These are phyloP conservation scores for Cyclanthera cordifolia DNA, from an alignment of 306 rosid species.

Conservation along the genomic window DNA sequence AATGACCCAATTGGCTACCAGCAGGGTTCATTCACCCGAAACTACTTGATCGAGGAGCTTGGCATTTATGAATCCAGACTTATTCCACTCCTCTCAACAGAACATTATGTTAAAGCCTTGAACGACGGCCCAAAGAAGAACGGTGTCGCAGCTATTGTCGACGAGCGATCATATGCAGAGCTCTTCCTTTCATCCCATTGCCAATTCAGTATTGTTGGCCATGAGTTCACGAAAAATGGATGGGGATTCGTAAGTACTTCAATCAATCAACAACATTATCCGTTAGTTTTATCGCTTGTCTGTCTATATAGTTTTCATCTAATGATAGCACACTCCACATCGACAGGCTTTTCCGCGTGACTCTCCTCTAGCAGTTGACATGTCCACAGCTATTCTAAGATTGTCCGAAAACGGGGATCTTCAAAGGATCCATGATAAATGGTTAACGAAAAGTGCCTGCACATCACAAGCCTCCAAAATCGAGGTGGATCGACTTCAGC, in stretches of 20 bases:
- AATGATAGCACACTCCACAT: neutral
- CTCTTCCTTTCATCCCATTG: conserved; percentile 79
- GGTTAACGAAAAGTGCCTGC: conserved; percentile 71
- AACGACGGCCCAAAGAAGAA: conserved; percentile 53
- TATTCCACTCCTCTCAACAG: conserved; percentile 45
- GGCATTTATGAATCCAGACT: conserved; percentile 57
- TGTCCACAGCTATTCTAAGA: conserved; percentile 71
- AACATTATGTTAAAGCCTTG: conserved; percentile 50
- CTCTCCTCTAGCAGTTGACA: conserved; percentile 76
- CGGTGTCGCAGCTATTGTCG: conserved; percentile 73
- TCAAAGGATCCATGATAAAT: conserved; percentile 90
- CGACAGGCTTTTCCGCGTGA: conserved; percentile 76
- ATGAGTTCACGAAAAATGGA: conserved; percentile 81
- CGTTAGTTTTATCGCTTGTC: neutral
- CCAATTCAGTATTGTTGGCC: conserved; percentile 63
- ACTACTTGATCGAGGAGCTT: conserved; percentile 49
- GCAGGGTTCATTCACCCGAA: conserved; percentile 52
- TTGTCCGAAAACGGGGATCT: conserved; percentile 75
- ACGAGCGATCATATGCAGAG: conserved; percentile 70
- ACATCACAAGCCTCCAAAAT: conserved; percentile 47
- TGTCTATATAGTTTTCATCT: neutral
- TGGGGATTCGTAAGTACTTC: conserved; percentile 91
- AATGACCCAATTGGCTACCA: conserved; percentile 66
- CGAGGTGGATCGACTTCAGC: conserved; percentile 61
- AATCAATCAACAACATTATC: neutral